Evolutionary conservation across 2,329 filamentous ascomycete genomes (phyloP).

Genomic region (Exophiala calicioides): DNA sequence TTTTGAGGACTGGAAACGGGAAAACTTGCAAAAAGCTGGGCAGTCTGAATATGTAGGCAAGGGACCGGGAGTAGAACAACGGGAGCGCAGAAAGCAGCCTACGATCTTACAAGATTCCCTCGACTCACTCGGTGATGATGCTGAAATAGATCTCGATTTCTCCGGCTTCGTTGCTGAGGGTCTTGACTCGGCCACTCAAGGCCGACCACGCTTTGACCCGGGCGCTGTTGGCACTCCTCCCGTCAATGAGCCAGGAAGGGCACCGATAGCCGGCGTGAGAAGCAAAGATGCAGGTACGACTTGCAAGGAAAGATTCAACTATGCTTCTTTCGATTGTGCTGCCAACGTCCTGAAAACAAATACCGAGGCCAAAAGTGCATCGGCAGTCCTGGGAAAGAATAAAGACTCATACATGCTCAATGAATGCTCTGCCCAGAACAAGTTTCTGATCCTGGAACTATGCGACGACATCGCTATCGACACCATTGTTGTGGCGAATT

Average conservation of each 20-base stretch:
- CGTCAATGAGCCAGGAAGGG: slow-evolving; percentile 45
- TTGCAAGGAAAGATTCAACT: slow-evolving; percentile 96
- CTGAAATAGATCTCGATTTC: slow-evolving; percentile 78
- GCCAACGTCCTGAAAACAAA: slow-evolving; percentile 92
- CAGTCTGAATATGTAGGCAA: slow-evolving; percentile 70
- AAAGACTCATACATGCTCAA: slow-evolving; percentile 99
- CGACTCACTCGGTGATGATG: slow-evolving; percentile 81
- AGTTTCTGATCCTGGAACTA: slow-evolving; percentile 91
- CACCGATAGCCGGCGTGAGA: slow-evolving; percentile 59
- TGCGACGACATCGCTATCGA: slow-evolving; percentile 87
- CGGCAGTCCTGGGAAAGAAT: slow-evolving; percentile 88
- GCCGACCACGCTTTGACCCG: slow-evolving; percentile 23
- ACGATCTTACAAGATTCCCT: slow-evolving; percentile 66
- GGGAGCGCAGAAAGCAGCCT: slow-evolving; percentile 46
- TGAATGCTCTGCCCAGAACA: slow-evolving; percentile 81
- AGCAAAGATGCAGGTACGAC: slow-evolving; percentile 95
- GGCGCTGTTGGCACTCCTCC: slow-evolving; percentile 45
- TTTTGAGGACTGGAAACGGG: slow-evolving; percentile 97
- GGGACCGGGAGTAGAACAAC: slow-evolving; percentile 44
- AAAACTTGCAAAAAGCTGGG: slow-evolving; percentile 82
- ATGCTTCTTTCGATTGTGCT: slow-evolving; percentile 94
- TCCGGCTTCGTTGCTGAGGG: slow-evolving; percentile 58
- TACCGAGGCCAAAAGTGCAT: slow-evolving; percentile 79
- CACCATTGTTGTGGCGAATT: slow-evolving; percentile 95
- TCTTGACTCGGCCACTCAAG: slow-evolving; percentile 32